A percentile compares a stretch with the other conserved stretches of the same genome.
Evolutionary conservation across 768 basidiomycete species (phyloP).

Genomic region (Hericium erinaceus): DNA sequence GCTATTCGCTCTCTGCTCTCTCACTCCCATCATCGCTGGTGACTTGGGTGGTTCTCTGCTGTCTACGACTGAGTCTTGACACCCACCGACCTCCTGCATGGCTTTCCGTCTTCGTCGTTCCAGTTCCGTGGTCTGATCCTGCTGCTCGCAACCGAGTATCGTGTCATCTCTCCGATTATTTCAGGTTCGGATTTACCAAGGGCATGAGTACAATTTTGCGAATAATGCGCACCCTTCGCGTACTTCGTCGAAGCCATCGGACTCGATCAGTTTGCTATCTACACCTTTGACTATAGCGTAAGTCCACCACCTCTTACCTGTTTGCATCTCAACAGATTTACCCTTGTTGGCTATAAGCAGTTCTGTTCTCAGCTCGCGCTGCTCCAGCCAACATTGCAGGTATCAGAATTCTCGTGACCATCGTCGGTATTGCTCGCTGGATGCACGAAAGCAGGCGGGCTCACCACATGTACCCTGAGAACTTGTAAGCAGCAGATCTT

Average conservation of each 20-base stretch:
- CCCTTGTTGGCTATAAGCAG: conserved; percentile 19
- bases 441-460: too few relatives aligned
- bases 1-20: too few relatives aligned
- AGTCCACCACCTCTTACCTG: conserved; percentile 15
- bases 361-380: too few relatives aligned
- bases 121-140: conserved; percentile 41
- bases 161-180: conserved; percentile 41
- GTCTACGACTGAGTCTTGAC: too few relatives aligned
- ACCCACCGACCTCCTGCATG: conserved; percentile 38
- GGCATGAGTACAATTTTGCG: conserved; percentile 33
- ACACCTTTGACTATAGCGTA: conserved; percentile 43
- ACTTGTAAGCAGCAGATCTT: too few relatives aligned
- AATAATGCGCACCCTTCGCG: conserved; percentile 27
- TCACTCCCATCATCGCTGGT: too few relatives aligned
- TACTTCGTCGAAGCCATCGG: conserved; percentile 31
- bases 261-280: conserved; percentile 31
- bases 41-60: too few relatives aligned
- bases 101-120: conserved; percentile 39
- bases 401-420: too few relatives aligned
- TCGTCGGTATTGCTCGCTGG: too few relatives aligned
- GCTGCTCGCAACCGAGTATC: conserved; percentile 30
- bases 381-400: too few relatives aligned
- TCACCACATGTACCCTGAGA: too few relatives aligned
- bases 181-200: conserved; percentile 41
- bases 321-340: not conserved